Percentiles rank a stretch among this genome's conserved stretches.
phyloP scores from a whole-genome alignment of 805 yeast species.

The Metschnikowia similis region DNA sequence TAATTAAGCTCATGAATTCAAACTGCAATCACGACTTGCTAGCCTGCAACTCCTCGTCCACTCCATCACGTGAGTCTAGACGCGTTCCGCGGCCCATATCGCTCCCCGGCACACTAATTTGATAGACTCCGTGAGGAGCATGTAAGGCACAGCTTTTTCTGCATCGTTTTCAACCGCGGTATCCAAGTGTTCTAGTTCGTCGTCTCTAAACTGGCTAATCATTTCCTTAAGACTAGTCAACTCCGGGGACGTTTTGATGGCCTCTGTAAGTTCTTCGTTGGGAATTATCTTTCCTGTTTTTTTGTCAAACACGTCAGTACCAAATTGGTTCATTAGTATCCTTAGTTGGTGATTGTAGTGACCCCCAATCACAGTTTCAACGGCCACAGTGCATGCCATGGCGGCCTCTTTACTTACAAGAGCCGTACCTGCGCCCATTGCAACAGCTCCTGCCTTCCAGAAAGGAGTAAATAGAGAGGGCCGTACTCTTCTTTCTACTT shows the following conservation, averaged over 20 bases:
- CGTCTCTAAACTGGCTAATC: constrained; percentile 80
- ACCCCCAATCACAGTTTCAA: constrained; percentile 95
- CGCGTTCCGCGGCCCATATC: constrained; percentile 83
- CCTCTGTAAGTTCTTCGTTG: constrained; percentile 20
- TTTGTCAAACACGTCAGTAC: constrained; percentile 39
- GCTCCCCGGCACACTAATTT: constrained; percentile 83
- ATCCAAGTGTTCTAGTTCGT: constrained; percentile 90
- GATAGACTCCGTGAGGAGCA: constrained; percentile 81
- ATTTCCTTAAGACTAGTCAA: constrained; percentile 52
- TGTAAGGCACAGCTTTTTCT: constrained; percentile 87
- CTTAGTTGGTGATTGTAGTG: constrained; percentile 92
- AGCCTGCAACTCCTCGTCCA: neutral
- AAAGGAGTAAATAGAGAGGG: constrained; percentile 89
- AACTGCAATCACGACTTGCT: neutral
- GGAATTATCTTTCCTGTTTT: constrained; percentile 27
- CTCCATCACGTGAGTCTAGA: constrained; percentile 34
- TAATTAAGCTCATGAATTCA: neutral
- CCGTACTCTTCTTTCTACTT: constrained; percentile 72
- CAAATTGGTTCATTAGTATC: constrained; percentile 63
- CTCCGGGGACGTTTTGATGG: constrained; percentile 46
- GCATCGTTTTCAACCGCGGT: constrained; percentile 93
- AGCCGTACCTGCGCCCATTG: constrained; percentile 85
- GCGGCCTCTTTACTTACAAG: constrained; percentile 90
- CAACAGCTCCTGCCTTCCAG: constrained; percentile 89
- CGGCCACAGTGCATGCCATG: constrained; percentile 99